Evolutionary conservation across 495 filamentous ascomycete species (phyloP).

Genomic region (Daldinia caldariorum): DNA sequence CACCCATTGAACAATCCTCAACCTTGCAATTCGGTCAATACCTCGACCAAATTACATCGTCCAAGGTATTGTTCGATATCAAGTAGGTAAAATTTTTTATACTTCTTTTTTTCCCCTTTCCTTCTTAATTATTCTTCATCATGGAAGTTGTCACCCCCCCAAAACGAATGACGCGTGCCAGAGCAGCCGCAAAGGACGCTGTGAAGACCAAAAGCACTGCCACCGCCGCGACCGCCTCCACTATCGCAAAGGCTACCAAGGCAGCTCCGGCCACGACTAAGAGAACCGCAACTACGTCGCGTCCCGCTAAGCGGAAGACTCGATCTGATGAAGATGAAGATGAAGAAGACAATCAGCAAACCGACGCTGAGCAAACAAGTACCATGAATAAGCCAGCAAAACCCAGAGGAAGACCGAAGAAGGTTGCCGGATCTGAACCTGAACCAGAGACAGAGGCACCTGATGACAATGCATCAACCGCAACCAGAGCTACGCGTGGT

Average conservation of each 20-base stretch:
- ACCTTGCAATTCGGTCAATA: constrained; percentile 24
- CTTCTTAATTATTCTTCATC: constrained; percentile 12
- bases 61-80: constrained; percentile 23
- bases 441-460: constrained; percentile 33
- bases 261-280: constrained; percentile 24
- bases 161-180: constrained; percentile 68
- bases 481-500: constrained; percentile 40
- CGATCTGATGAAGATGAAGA: constrained; percentile 59
- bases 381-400: constrained; percentile 46
- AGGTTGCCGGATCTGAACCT: constrained; percentile 43
- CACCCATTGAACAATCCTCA: constrained; percentile 12
- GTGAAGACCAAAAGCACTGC: constrained; percentile 47
- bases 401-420: constrained; percentile 59
- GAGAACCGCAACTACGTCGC: constrained; percentile 24
- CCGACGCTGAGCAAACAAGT: constrained; percentile 34
- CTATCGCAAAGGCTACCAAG: constrained; percentile 47
- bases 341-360: constrained; percentile 47
- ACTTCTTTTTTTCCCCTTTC: background rate
- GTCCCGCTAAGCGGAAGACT: constrained; percentile 57
- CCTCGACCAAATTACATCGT: constrained; percentile 12
- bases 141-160: constrained; percentile 60
- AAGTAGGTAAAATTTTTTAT: constrained; percentile 19
- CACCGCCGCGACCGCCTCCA: constrained; percentile 53
- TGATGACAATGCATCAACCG: constrained; percentile 23
- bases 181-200: constrained; percentile 61